Conservation (phyloP, 768 basidiomycete genomes). For the Boletus subcaerulescens region DNA sequence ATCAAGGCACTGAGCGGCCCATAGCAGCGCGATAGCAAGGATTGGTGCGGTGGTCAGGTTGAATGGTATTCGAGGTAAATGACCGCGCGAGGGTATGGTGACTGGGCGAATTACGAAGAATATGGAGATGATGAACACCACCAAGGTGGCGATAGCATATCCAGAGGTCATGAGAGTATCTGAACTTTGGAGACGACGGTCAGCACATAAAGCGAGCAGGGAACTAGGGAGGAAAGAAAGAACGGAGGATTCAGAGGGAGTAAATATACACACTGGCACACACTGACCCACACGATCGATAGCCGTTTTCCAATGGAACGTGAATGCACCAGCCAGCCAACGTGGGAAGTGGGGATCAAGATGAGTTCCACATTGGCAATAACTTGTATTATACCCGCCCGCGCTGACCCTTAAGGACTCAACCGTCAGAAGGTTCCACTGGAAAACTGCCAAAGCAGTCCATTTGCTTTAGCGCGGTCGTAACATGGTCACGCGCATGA, state of each 20-base stretch:
- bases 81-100: slow-evolving; percentile 38
- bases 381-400: too few relatives aligned
- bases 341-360: too few relatives aligned
- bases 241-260: background rate
- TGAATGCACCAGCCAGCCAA: background rate
- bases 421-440: too few relatives aligned
- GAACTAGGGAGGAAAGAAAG: background rate
- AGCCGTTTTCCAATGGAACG: background rate
- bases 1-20: slow-evolving; percentile 54
- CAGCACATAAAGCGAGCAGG: background rate
- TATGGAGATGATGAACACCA: slow-evolving; percentile 53
- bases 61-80: slow-evolving; percentile 36
- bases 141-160: slow-evolving; percentile 46
- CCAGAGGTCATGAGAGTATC: slow-evolving; percentile 37
- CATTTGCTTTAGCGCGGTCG: too few relatives aligned
- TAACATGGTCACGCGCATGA: too few relatives aligned
- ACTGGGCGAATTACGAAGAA: slow-evolving; percentile 49
- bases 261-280: background rate
- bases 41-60: slow-evolving; percentile 56
- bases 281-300: background rate
- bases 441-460: too few relatives aligned
- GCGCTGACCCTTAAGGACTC: too few relatives aligned
- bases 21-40: slow-evolving; percentile 48
- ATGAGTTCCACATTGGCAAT: too few relatives aligned
- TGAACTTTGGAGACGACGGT: background rate